These are phyloP conservation scores for Aspergillus carbonarius DNA, from an alignment of 2,329 filamentous ascomycete species.

Conservation along the genomic window DNA sequence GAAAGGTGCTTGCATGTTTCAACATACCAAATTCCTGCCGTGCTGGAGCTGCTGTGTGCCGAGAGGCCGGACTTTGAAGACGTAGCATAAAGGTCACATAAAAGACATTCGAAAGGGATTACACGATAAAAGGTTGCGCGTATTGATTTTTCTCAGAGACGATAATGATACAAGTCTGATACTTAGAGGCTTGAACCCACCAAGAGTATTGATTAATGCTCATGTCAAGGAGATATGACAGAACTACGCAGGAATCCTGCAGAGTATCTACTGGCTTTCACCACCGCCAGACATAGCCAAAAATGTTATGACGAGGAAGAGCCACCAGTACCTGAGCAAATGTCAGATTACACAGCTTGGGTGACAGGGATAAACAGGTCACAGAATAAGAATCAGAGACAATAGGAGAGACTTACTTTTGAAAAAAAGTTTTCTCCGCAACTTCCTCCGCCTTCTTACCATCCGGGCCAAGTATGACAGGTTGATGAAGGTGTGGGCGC, in stretches of 20 bases:
- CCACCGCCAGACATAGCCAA: conserved; percentile 44
- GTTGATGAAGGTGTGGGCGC: conserved; percentile 41
- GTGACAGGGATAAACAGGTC: not conserved
- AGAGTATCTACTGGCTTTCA: conserved; percentile 24
- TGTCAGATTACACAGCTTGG: conserved; percentile 3
- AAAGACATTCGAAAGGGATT: not conserved
- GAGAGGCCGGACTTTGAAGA: not conserved
- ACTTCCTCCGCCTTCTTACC: conserved; percentile 39
- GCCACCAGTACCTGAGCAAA: conserved; percentile 48
- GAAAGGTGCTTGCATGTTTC: not conserved
- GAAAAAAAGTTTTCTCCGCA: conserved; percentile 45
- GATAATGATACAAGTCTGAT: not conserved
- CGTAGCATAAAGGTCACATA: not conserved
- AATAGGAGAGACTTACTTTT: conserved; percentile 36
- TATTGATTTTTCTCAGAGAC: not conserved
- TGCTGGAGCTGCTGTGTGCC: not conserved
- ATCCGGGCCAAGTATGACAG: conserved; percentile 40
- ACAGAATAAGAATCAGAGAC: not conserved
- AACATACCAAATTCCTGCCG: too few relatives aligned
- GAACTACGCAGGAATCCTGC: not conserved
- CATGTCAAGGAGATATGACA: not conserved
- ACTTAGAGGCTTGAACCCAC: not conserved
- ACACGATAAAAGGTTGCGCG: not conserved
- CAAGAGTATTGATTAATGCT: not conserved
- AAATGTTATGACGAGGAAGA: conserved; percentile 43